A percentile compares a stretch with the other conserved stretches of the same genome.
Conservation (phyloP, 768 basidiomycete species). For the Mycena alexandri region DNA sequence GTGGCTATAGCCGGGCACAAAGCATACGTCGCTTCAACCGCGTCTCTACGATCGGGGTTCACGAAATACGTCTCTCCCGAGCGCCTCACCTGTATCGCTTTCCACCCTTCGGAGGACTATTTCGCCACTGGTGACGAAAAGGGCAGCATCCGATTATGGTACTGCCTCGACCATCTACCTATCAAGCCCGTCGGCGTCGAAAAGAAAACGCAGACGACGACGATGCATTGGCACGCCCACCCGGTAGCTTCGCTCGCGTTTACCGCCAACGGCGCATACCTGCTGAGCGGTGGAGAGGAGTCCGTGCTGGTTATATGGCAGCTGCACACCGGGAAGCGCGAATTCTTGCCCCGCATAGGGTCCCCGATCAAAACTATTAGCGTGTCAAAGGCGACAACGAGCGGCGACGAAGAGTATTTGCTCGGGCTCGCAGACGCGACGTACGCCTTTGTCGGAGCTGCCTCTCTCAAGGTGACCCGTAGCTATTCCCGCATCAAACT, state of each 20-base stretch:
- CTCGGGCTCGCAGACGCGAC: slow-evolving; percentile 87
- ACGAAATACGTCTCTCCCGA: slow-evolving; percentile 89
- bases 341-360: slow-evolving; percentile 94
- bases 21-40: slow-evolving; percentile 77
- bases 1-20: slow-evolving; percentile 82
- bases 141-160: slow-evolving; percentile 92
- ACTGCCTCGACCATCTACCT: slow-evolving; percentile 77
- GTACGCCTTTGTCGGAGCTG: slow-evolving; percentile 79
- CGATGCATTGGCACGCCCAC: slow-evolving; percentile 97
- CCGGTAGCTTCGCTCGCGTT: slow-evolving; percentile 89
- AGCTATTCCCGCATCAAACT: slow-evolving; percentile 84
- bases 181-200: slow-evolving; percentile 71
- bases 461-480: slow-evolving; percentile 77
- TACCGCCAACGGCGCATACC: slow-evolving; percentile 90
- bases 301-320: slow-evolving; percentile 98
- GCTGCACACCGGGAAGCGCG: slow-evolving; percentile 86
- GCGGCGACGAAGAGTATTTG: slow-evolving; percentile 87
- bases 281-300: slow-evolving; percentile 96
- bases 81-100: slow-evolving; percentile 83
- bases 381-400: slow-evolving; percentile 58
- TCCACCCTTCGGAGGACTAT: slow-evolving; percentile 91
- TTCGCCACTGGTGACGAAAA: slow-evolving; percentile 94
- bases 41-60: slow-evolving; percentile 73
- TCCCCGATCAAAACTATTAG: slow-evolving; percentile 84
- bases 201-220: slow-evolving; percentile 86